Evolutionary conservation across 2,329 filamentous ascomycete species (phyloP), one percentile per base, ranked within the genome.

Genomic region (Aspergillus melleus): DNA sequence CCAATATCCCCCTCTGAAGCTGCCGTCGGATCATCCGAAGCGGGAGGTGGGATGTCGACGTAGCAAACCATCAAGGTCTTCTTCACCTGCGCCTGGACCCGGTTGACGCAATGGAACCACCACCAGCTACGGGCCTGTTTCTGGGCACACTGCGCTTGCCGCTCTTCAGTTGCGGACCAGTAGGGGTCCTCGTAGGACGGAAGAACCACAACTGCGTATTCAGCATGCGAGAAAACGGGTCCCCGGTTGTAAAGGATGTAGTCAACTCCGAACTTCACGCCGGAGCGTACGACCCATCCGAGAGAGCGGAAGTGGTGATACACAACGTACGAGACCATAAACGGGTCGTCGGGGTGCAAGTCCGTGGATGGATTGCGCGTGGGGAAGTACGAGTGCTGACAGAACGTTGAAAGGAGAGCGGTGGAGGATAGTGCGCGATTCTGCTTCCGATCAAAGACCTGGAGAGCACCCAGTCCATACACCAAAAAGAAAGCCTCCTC

Each of bases 271-370:
- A 99, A 99, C 72, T 99, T 99, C 73, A 96, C 88, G 39, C 95
- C 96, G 5, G 90, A 88, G 14, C 96, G 89, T 0, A 96, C 90
- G 1, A 97, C 91, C 94, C 95, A 99, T 24, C 95, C 95, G 0
- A 98, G 82, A 0, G 92, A 96, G 42, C 95, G 89, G 78, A 96
- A 99, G 74, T 99, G 94, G 72, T 99, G 95, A 74, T 96, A 99
- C 19, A 91, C 91, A 12, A 87, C 88, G 70, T 98, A 99, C 59
- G 91, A 88, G 0, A 96, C 75, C 20, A 98, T 79, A 75, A 99
- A 99, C 0, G 86, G 84, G 69, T 96, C 91, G 73, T 96, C 92
- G 0, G 92, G 87, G 16, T 84, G 81, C 3, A 92, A 80, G 11
- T 76, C 71, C 8, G 72, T 69, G 20, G 69, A 72, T 14, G 70